Evolutionary conservation across 2,329 filamentous ascomycete species (phyloP), one percentile per base, ranked within the genome.

Genomic region (Aspergillaceae sp.): DNA sequence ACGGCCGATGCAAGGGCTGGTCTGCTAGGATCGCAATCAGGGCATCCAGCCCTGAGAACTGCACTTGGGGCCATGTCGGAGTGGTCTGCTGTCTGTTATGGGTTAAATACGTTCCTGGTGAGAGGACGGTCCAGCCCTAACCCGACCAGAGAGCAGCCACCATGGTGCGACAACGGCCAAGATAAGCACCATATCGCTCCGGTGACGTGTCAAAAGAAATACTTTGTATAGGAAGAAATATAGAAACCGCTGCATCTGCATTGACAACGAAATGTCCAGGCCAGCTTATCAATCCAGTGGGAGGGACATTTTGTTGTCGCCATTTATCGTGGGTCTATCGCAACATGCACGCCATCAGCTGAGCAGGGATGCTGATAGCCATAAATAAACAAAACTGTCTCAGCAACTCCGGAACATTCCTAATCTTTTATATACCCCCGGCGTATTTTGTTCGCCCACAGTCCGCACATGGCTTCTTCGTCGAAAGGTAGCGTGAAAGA

Each of bases 281-380:
- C n/a, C 34, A 36, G 34, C n/a, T 7, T 36, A 36, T 36, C 34
- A 36, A 5, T 36, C 26, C 26, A 36, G n/a, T 36, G 34, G n/a
- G n/a, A 5, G 5, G n/a, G n/a, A 10, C 34, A 36, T 19, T 36
- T 19, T 9, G 34, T 36, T 36, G 34, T 38, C 36, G 36, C 36
- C 36, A 38, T 38, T 38, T 38, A 38, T 38, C 36, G 36, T 38
- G 36, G 36, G 36, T 38, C 36, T 38, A 38, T 38, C 36, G 36
- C 36, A 38, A 38, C 36, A 28, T 38, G 36, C 36, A 38, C 36
- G 36, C 36, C 36, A 38, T 38, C 36, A 38, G 36, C 36, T 38
- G 19, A 38, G 27, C 36, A 38, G 36, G 36, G 36, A 27, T 38
- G 36, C 11, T 38, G 36, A 38, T 38, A 38, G 26, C 36, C 11